Evolutionary conservation across 2,329 filamentous ascomycete genomes (phyloP).

Genomic region (Pseudogymnoascus sp.): DNA sequence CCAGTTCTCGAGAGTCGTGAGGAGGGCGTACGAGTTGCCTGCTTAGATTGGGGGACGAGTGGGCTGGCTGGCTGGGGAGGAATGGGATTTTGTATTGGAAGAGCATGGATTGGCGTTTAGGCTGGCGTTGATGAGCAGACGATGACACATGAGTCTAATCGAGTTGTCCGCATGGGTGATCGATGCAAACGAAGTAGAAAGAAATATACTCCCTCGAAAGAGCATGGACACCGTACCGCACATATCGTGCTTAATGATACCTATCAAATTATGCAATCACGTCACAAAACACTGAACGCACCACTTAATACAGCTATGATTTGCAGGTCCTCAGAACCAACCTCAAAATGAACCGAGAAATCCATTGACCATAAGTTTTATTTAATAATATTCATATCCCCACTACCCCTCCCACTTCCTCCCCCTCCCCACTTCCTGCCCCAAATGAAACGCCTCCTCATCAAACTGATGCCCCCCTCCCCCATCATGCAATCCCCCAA

Average conservation of each 20-base stretch:
- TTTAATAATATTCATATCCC: background rate
- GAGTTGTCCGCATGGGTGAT: slow-evolving; percentile 4
- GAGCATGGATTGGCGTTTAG: slow-evolving; percentile 7
- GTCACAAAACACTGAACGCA: too few species aligned
- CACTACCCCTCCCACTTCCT: background rate
- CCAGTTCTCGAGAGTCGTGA: slow-evolving; percentile 71
- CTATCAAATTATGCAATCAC: slow-evolving; percentile 1
- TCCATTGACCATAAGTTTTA: background rate
- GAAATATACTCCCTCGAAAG: slow-evolving; percentile 7
- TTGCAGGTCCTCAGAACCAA: background rate
- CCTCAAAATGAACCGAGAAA: background rate
- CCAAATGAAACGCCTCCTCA: background rate
- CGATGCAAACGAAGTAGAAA: slow-evolving; percentile 7
- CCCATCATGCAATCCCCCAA: background rate
- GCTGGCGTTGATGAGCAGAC: slow-evolving; percentile 1
- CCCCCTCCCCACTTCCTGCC: background rate
- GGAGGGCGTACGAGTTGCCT: slow-evolving; percentile 78
- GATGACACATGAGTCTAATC: slow-evolving; percentile 7
- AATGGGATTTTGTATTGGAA: slow-evolving; percentile 2
- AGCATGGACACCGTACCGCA: slow-evolving; percentile 3
- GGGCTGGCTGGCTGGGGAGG: background rate
- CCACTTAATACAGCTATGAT: background rate
- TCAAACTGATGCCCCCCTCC: background rate
- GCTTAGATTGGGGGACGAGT: slow-evolving; percentile 43
- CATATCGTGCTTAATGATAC: slow-evolving; percentile 1